Conservation (phyloP, 2,329 filamentous ascomycete genomes). For the Colletotrichum spaethianum region DNA sequence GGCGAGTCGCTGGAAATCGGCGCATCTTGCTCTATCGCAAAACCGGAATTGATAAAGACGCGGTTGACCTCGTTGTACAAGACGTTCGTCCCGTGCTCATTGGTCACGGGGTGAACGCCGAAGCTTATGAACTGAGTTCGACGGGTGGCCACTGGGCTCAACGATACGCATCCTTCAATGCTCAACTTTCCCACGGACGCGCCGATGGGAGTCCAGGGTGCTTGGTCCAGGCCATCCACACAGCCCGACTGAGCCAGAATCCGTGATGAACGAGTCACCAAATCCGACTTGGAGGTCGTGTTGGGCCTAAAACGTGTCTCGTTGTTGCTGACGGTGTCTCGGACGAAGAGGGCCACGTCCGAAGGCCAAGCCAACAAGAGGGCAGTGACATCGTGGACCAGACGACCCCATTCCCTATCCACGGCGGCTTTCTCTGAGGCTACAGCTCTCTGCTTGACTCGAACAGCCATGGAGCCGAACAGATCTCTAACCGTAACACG, state of each 20-base stretch:
- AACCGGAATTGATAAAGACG: constrained; percentile 82
- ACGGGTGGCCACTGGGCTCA: constrained; percentile 78
- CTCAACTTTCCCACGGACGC: constrained; percentile 74
- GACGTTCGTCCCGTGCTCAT: constrained; percentile 70
- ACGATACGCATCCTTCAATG: constrained; percentile 80
- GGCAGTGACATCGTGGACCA: constrained; percentile 72
- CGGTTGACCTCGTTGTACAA: constrained; percentile 86
- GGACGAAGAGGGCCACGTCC: constrained; percentile 70
- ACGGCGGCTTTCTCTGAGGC: constrained; percentile 65
- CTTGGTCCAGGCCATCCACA: constrained; percentile 64
- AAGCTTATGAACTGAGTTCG: constrained; percentile 86
- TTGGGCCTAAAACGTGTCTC: constrained; percentile 53
- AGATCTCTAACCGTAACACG: constrained; percentile 82
- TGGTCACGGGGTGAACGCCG: constrained; percentile 76
- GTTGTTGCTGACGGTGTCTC: constrained; percentile 61
- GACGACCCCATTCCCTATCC: constrained; percentile 74
- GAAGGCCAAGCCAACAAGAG: constrained; percentile 80
- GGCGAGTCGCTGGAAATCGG: constrained; percentile 53
- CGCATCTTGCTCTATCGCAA: constrained; percentile 73
- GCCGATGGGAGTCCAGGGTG: constrained; percentile 79
- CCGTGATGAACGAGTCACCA: constrained; percentile 44
- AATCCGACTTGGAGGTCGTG: neutral
- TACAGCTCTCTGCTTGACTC: constrained; percentile 82
- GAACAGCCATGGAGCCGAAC: constrained; percentile 92
- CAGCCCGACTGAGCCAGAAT: constrained; percentile 78